Conservation (phyloP, 2,329 filamentous ascomycete genomes). For the Sordariomycetes sp. region DNA sequence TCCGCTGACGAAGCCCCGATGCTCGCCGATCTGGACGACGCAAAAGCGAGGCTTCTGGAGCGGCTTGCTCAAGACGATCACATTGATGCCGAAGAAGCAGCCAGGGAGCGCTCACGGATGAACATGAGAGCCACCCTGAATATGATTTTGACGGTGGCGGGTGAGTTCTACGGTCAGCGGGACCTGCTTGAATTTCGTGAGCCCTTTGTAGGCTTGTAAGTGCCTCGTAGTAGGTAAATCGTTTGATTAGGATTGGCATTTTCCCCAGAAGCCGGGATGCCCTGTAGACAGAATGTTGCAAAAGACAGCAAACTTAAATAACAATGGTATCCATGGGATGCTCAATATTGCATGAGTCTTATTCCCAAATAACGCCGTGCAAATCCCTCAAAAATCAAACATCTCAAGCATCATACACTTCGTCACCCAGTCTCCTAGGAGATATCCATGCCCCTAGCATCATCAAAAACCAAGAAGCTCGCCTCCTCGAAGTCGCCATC, state of each 20-base stretch:
- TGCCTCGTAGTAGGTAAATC: background rate
- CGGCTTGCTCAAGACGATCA: constrained; percentile 24
- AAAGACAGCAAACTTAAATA: too few species aligned
- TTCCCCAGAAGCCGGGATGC: too few species aligned
- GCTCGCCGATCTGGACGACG: constrained; percentile 31
- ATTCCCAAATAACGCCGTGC: background rate
- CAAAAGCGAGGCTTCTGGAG: constrained; percentile 37
- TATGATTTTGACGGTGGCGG: constrained; percentile 83
- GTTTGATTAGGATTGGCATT: background rate
- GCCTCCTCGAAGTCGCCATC: constrained; percentile 60
- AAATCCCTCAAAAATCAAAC: background rate
- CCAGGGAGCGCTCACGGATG: constrained; percentile 25
- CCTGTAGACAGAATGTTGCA: too few species aligned
- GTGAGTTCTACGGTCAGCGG: constrained; percentile 82
- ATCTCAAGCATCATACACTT: background rate
- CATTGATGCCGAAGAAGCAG: constrained; percentile 15
- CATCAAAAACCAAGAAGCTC: constrained; percentile 45
- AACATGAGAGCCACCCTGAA: constrained; percentile 68
- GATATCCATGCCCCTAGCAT: constrained; percentile 32
- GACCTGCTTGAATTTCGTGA: constrained; percentile 73
- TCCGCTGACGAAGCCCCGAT: constrained; percentile 22
- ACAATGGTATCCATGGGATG: constrained; percentile 4
- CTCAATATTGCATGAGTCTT: background rate
- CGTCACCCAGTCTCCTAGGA: constrained; percentile 4
- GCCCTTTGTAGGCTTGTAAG: constrained; percentile 40